Percentiles rank a stretch among this genome's conserved stretches.
These are phyloP conservation scores for Blastocystis sp. DNA, from an alignment of 352 stramenopile genomes.

Conservation along the genomic window DNA sequence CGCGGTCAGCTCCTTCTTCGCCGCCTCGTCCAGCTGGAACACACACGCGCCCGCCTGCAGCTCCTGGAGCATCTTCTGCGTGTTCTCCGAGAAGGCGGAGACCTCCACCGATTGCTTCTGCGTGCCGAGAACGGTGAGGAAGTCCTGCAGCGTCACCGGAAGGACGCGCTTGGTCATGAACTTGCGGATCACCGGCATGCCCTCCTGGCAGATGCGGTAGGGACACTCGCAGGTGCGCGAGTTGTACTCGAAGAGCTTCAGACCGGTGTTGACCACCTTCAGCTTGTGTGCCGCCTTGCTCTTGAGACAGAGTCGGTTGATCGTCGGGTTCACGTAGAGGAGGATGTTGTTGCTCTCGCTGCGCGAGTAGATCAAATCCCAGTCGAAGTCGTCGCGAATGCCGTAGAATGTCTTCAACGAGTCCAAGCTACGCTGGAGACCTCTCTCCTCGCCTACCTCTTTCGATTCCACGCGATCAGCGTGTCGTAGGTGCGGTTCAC, in stretches of 20 bases:
- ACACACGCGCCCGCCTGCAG: conserved; percentile 19
- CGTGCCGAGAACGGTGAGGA: neutral
- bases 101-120: conserved; percentile 23
- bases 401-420: conserved; percentile 67
- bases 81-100: neutral
- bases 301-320: conserved; percentile 1
- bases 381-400: conserved; percentile 67
- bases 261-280: conserved; percentile 76
- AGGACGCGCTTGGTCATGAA: conserved; percentile 74
- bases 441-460: too few relatives aligned
- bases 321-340: conserved; percentile 60
- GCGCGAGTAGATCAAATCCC: conserved; percentile 72
- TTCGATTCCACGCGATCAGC: conserved; percentile 10
- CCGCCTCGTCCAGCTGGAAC: conserved; percentile 41
- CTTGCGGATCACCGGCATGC: conserved; percentile 71
- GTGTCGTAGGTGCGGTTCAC: conserved; percentile 11
- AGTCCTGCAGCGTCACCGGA: conserved; percentile 1
- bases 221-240: conserved; percentile 66
- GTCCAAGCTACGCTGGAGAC: neutral
- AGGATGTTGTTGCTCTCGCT: conserved; percentile 74
- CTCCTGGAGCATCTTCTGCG: neutral
- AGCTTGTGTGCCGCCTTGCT: neutral
- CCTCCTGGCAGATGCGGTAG: conserved; percentile 77
- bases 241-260: conserved; percentile 81
- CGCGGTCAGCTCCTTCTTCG: neutral